These are phyloP conservation scores for Diaporthe sp. DNA, from an alignment of 2,329 filamentous ascomycete species.

Conservation along the genomic window DNA sequence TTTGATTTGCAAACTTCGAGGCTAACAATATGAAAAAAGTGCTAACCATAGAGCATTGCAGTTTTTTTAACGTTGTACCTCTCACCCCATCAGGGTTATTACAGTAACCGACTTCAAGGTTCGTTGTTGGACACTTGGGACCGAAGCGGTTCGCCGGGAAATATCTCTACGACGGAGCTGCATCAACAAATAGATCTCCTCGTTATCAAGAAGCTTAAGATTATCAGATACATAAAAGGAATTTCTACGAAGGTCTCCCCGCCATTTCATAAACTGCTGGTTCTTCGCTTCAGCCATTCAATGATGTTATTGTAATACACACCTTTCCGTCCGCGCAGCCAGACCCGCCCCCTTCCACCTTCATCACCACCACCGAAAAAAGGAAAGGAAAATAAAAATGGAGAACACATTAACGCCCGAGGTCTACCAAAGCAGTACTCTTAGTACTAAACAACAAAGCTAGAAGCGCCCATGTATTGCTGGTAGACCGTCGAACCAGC, in stretches of 20 bases:
- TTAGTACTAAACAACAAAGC: constrained; percentile 8
- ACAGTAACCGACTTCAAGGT: neutral
- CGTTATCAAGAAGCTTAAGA: neutral
- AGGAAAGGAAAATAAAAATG: too few relatives aligned
- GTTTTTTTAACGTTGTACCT: neutral
- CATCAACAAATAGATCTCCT: neutral
- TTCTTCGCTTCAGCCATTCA: neutral
- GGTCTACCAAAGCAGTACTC: neutral
- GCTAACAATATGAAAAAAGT: neutral
- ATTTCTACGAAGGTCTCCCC: neutral
- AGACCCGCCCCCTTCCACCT: too few relatives aligned
- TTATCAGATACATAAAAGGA: neutral
- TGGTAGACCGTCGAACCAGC: constrained; percentile 5
- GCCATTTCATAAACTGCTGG: neutral
- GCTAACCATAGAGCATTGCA: neutral
- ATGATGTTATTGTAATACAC: neutral
- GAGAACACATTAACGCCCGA: too few relatives aligned
- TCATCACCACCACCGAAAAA: too few relatives aligned
- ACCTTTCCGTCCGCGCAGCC: neutral
- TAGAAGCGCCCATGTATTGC: neutral
- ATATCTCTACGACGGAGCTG: neutral
- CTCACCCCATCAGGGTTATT: neutral
- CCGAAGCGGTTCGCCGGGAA: neutral
- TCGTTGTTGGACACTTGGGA: neutral
- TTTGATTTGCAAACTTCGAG: neutral